A percentile compares a stretch with the other conserved stretches of the same genome.
Conservation (phyloP, 257 asterid species). For the Parsonsia alboflavescens region DNA sequence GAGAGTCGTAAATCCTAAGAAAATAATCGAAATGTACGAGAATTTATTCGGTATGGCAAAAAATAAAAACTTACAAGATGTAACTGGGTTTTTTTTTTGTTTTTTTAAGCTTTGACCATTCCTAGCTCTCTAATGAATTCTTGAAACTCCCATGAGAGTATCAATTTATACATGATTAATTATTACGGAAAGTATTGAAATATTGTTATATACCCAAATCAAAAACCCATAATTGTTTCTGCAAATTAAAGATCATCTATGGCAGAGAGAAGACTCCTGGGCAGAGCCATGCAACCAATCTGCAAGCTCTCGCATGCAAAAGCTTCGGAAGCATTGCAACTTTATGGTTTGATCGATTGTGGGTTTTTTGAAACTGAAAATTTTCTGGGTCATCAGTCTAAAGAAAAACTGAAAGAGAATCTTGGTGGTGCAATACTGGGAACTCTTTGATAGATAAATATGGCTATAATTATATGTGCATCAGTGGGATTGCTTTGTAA, state of each 20-base stretch:
- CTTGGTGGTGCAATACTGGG: too few relatives aligned
- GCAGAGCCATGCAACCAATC: constrained; percentile 5
- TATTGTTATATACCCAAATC: too few relatives aligned
- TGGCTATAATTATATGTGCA: too few relatives aligned
- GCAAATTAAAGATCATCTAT: too few relatives aligned
- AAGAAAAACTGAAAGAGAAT: neutral
- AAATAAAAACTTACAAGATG: too few relatives aligned
- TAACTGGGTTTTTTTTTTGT: too few relatives aligned
- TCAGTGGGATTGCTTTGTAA: constrained; percentile 6
- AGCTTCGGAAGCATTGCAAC: constrained; percentile 2
- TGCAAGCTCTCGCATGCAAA: constrained; percentile 9
- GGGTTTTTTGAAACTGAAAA: neutral
- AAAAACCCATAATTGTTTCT: too few relatives aligned
- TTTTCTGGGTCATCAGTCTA: neutral
- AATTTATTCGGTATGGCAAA: too few relatives aligned
- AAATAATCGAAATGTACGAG: too few relatives aligned
- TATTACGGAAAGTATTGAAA: neutral
- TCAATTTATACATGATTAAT: neutral
- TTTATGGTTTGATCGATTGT: neutral
- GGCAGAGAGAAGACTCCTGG: neutral
- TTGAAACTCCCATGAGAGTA: neutral
- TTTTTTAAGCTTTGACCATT: neutral
- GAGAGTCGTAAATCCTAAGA: too few relatives aligned
- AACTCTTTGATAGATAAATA: too few relatives aligned
- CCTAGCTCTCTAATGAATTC: neutral